phyloP scores from a whole-genome alignment of 2,329 filamentous ascomycete species.

The Endocalyx cinctus region DNA sequence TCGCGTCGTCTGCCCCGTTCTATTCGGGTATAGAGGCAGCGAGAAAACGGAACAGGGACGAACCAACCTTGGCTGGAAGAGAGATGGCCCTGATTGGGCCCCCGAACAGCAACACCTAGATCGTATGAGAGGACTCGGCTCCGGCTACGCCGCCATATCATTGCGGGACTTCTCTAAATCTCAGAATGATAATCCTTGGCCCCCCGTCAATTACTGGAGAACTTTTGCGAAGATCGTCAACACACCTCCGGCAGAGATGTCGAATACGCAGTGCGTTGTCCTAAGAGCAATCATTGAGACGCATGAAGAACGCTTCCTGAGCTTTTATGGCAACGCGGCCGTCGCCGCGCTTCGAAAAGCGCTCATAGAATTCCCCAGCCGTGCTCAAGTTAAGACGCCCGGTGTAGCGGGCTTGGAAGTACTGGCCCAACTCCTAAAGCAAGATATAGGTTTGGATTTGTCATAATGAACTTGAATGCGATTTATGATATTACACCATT shows the following conservation, averaged over 20 bases:
- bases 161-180: conserved; percentile 76
- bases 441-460: conserved; percentile 45
- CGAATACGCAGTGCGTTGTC: conserved; percentile 69
- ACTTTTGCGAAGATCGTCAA: conserved; percentile 73
- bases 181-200: conserved; percentile 67
- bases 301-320: conserved; percentile 70
- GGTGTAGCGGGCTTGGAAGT: conserved; percentile 50
- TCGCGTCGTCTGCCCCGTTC: conserved; percentile 71
- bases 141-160: conserved; percentile 78
- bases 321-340: conserved; percentile 75
- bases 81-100: conserved; percentile 55
- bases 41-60: conserved; percentile 69
- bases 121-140: conserved; percentile 77
- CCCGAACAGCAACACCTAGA: conserved; percentile 71
- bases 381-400: conserved; percentile 40
- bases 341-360: conserved; percentile 66
- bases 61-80: conserved; percentile 68
- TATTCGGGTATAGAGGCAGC: conserved; percentile 77
- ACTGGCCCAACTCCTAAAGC: conserved; percentile 48
- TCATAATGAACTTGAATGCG: too few relatives aligned
- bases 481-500: too few relatives aligned
- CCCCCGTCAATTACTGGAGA: conserved; percentile 77
- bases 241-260: conserved; percentile 61
- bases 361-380: conserved; percentile 67
- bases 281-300: conserved; percentile 68